Conservation (phyloP, 2,329 filamentous ascomycete genomes). For the Trichophyton schoenleinii region DNA sequence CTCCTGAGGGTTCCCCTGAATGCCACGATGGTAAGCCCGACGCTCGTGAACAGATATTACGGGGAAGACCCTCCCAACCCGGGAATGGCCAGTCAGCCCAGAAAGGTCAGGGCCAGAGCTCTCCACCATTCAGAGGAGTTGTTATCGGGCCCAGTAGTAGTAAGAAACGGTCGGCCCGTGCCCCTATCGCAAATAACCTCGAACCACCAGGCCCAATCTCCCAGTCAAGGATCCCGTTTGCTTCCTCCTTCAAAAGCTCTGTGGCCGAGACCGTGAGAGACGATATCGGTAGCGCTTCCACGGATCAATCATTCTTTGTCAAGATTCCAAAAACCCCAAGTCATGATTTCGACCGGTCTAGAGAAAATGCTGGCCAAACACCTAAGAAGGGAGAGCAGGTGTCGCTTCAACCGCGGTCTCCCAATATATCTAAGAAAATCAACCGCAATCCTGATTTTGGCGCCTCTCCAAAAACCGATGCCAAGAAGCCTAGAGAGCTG, state of each 20-base stretch:
- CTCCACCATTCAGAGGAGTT: background rate
- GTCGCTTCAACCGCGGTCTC: background rate
- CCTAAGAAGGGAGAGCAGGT: background rate
- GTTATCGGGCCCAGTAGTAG: background rate
- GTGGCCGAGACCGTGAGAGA: background rate
- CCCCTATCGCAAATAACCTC: background rate
- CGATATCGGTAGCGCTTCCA: background rate
- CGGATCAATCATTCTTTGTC: background rate
- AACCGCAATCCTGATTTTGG: background rate
- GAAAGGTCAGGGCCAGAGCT: background rate
- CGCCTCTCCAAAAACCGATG: background rate
- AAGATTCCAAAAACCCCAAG: background rate
- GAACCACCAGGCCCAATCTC: background rate
- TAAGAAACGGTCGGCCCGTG: background rate
- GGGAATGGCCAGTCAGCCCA: background rate
- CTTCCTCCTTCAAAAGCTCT: background rate
- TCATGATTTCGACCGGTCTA: background rate
- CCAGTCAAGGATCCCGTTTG: background rate
- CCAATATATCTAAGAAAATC: slow-evolving; percentile 4
- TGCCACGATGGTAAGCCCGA: no score
- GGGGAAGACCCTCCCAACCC: background rate
- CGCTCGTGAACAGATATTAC: background rate
- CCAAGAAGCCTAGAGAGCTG: background rate
- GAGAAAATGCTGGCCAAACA: background rate
- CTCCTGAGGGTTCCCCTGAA: background rate